Evolutionary conservation across 2,329 filamentous ascomycete species (phyloP), one percentile per base, ranked within the genome.

Genomic region (Emydomyces testavorans): DNA sequence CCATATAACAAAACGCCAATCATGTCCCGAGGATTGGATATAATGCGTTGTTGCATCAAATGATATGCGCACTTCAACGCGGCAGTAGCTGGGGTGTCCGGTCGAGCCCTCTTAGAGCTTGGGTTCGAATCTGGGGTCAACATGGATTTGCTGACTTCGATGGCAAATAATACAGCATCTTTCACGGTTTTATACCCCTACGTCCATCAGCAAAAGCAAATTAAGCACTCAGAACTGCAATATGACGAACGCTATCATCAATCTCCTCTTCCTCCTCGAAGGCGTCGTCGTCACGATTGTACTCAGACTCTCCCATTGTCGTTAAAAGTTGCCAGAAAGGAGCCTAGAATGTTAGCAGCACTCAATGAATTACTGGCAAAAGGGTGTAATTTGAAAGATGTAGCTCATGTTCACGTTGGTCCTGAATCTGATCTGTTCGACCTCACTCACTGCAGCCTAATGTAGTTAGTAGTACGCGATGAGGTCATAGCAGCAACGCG

Each of bases 31-130:
- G 92, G 92, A 52, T 89, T 90, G 2, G 90, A 90, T 58, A 98
- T 96, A 65, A 98, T 96, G 57, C 92, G 86, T 69, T 96, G 90
- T 68, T 96, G 87, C 86, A 98, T 95, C 46, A 98, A 73, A 60
- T 87, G 80, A 60, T 94, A 94, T 50, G 90, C 92, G 58, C 87
- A 95, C 73, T 94, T 94, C 42, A 98, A 69, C 3, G 92, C 89
- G 13, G 90, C 89, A 45, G 82, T 75, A 0, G 87, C 74, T 3
- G 90, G 80, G 37, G 84, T 89, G 58, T 90, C 85, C 49, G 73
- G 79, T 54, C 85, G 83, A 36, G 80, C 78, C 63, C 88, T 90
- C 67, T 85, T 94, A 43, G 80, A 76, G 52, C 77, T 74, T 5
- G 74, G 74, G 2, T 73, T 68, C 2, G 79, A 75, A 18, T 85